Evolutionary conservation across 78 protist species (phyloP), one percentile per base, ranked within the genome.

Genomic region (Dictyostelium capitatum): DNA sequence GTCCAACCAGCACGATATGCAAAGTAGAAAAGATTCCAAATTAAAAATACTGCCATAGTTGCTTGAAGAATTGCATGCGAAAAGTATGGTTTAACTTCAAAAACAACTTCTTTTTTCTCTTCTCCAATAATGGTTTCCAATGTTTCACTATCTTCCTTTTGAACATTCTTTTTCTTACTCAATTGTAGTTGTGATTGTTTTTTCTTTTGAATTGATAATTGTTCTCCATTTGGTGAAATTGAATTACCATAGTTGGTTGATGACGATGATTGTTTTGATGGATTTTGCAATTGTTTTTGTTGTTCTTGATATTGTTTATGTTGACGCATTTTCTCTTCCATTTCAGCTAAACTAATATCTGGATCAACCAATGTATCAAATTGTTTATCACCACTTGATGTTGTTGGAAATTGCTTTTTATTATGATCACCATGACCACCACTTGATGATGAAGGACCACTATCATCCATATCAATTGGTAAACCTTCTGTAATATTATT

Each of bases 1-100:
- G 93, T 87, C 93, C 93, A 87, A 65, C 93, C 93, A 19, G 93
- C 83, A 77, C 93, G 83, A 65, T 87, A 87, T 3, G 93, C 93
- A 62, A 87, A 87, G 62, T 87, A 87, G 65, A 87, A 87, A 30
- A 87, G 10, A 65, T 87, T 87, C 93, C 93, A 87, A 30, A 87
- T 50, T 28, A 87, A 51, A 25, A 87, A 87, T 17, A 87, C 93
- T 0, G 93, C 93, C 93, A 87, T 87, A 11, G 93, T 87, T 9
- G 93, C 93, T 37, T 87, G 93, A 9, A 87, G 81, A 37, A 87
- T 77, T 5, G 84, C 51, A 57, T 87, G 93, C 1, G 84, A 77
- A 32, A 87, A 87, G 79, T 87, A 87, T 43, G 93, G 93, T 80
- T 87, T 87, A 56, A 87, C 79, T 37, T 87, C 93, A 50, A 77